phyloP scores from a whole-genome alignment of 768 basidiomycete species.

The Flagelloscypha sp. region DNA sequence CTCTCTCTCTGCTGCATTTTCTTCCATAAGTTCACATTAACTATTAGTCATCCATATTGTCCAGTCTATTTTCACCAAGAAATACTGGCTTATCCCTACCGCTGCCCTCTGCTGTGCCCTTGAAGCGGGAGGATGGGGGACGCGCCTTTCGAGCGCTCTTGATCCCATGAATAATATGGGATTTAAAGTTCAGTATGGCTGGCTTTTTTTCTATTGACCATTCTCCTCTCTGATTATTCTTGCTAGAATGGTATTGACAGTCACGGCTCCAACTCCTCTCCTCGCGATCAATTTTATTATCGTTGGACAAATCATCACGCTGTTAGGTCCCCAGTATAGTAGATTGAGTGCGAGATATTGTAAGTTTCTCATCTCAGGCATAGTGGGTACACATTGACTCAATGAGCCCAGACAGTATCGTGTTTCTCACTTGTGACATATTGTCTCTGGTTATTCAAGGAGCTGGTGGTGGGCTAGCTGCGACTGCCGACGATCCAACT shows the following conservation, averaged over 20 bases:
- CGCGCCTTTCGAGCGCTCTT: constrained; percentile 28
- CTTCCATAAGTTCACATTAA: neutral
- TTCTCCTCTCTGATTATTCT: neutral
- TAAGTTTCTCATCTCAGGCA: constrained; percentile 17
- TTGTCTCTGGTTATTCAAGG: constrained; percentile 48
- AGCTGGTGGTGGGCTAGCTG: constrained; percentile 43
- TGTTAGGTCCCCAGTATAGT: constrained; percentile 39
- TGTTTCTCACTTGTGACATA: constrained; percentile 40
- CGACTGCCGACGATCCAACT: constrained; percentile 19
- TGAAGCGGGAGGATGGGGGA: constrained; percentile 37
- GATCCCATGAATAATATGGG: constrained; percentile 16
- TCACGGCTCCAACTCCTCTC: constrained; percentile 43
- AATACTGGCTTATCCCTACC: constrained; percentile 36
- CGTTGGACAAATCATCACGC: constrained; percentile 37
- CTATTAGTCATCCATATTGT: constrained; percentile 30
- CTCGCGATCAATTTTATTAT: constrained; percentile 55
- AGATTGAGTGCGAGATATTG: constrained; percentile 34
- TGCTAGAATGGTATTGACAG: constrained; percentile 29
- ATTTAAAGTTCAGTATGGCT: constrained; percentile 39
- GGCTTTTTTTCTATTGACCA: too few species aligned
- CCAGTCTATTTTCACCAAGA: constrained; percentile 23
- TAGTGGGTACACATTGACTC: neutral
- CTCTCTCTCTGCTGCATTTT: neutral
- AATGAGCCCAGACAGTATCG: constrained; percentile 28
- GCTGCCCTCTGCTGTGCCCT: constrained; percentile 24